Conservation (phyloP, 73 alveolate species). For the Uronychia binucleata region DNA sequence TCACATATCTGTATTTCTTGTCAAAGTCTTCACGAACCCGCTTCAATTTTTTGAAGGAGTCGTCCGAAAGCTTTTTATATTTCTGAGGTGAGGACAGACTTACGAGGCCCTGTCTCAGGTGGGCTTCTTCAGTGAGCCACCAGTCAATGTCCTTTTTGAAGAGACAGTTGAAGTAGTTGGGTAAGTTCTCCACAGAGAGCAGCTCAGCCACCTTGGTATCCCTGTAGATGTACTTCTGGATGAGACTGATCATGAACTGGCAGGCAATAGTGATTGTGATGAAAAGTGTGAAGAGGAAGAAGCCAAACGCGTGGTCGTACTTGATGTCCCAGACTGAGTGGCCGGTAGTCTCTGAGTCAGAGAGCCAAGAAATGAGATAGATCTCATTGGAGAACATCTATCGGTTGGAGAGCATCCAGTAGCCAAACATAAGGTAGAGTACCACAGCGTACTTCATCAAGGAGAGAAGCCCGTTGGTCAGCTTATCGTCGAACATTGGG, state of each 20-base stretch:
- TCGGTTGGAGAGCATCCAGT: constrained; percentile 60
- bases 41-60: constrained; percentile 2
- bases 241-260: background rate
- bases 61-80: background rate
- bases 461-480: constrained; percentile 29
- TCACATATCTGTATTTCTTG: background rate
- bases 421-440: constrained; percentile 32
- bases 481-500: constrained; percentile 37
- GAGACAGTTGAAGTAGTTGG: constrained; percentile 14
- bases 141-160: constrained; percentile 37
- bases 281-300: constrained; percentile 10
- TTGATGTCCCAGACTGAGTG: constrained; percentile 20
- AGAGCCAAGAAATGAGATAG: constrained; percentile 6
- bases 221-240: background rate
- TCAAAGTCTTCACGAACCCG: background rate
- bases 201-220: constrained; percentile 20
- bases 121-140: constrained; percentile 42
- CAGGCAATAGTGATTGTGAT: background rate
- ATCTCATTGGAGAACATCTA: constrained; percentile 43
- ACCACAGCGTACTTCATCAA: constrained; percentile 27
- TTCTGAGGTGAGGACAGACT: background rate
- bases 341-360: constrained; percentile 29
- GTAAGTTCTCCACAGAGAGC: constrained; percentile 31
- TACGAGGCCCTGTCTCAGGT: constrained; percentile 30
- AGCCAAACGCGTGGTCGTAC: constrained; percentile 34